Evolutionary conservation across 1,139 yeast species (phyloP).

Genomic region (Maudiozyma humilis): DNA sequence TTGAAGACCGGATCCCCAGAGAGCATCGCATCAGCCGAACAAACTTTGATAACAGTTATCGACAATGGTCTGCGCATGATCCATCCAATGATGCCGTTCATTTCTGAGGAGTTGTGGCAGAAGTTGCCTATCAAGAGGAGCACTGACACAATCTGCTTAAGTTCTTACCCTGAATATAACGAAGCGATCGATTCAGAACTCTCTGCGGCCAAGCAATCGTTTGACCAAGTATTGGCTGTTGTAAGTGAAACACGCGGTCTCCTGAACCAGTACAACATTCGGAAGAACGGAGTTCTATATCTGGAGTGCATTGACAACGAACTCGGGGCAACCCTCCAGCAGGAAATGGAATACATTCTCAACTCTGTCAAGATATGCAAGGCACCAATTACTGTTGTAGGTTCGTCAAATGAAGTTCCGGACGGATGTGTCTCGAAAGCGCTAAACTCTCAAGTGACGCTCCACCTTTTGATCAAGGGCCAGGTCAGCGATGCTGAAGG

Average conservation of each 20-base stretch:
- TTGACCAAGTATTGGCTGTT: constrained; percentile 30
- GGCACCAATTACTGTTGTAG: constrained; percentile 34
- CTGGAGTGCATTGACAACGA: constrained; percentile 54
- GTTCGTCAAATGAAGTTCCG: constrained; percentile 48
- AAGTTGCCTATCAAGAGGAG: constrained; percentile 4
- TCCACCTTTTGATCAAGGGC: constrained; percentile 84
- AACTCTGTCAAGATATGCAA: constrained; percentile 86
- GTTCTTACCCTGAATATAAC: constrained; percentile 5
- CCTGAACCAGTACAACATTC: constrained; percentile 76
- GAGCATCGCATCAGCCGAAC: constrained; percentile 78
- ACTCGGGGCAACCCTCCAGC: constrained; percentile 31
- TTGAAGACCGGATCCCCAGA: constrained; percentile 78
- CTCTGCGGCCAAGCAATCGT: constrained; percentile 36
- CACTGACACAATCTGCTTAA: background rate
- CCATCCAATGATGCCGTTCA: constrained; percentile 96
- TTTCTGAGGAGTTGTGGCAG: constrained; percentile 97
- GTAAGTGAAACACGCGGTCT: constrained; percentile 87
- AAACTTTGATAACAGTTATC: constrained; percentile 81
- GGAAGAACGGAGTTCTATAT: constrained; percentile 74
- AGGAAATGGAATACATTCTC: constrained; percentile 66
- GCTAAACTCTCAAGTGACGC: constrained; percentile 68
- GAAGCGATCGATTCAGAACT: constrained; percentile 59
- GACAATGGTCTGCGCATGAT: constrained; percentile 88
- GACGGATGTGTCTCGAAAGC: constrained; percentile 81
- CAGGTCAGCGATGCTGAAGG: constrained; percentile 74